Evolutionary conservation across 1,284 basidiomycete species (phyloP).

Genomic region (Cutaneotrichosporon curvatum): DNA sequence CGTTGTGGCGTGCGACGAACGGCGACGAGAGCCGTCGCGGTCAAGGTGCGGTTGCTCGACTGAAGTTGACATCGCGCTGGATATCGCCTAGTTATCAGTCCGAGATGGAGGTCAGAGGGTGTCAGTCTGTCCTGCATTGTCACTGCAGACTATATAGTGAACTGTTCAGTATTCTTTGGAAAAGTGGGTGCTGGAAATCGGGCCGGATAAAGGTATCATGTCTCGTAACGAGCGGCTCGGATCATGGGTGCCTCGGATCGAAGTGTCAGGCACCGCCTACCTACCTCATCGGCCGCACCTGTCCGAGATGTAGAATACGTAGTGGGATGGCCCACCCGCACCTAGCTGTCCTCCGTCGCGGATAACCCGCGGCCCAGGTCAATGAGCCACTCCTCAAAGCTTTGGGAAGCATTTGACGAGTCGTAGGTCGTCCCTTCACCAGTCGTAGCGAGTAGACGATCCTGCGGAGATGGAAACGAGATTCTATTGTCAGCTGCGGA

Average conservation of each 20-base stretch:
- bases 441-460: constrained; percentile 3
- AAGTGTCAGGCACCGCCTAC: background rate
- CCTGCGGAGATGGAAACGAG: constrained; percentile 7
- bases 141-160: no score
- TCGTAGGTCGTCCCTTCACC: constrained; percentile 7
- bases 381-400: constrained; percentile 7
- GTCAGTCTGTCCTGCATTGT: no score
- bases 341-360: background rate
- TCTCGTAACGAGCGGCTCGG: no score
- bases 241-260: no score
- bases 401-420: constrained; percentile 3
- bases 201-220: no score
- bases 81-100: no score
- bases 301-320: no score
- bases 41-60: background rate
- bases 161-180: no score
- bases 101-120: no score
- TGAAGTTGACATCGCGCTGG: background rate
- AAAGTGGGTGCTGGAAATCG: no score
- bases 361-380: background rate
- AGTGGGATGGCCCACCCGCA: no score
- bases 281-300: no score
- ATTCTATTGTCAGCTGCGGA: constrained; percentile 1
- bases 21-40: background rate
- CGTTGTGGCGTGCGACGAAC: background rate